Percentiles rank a stretch among this genome's conserved stretches.
Conservation (phyloP, 192 early-diverging fungal species). For the Backusella sp. region DNA sequence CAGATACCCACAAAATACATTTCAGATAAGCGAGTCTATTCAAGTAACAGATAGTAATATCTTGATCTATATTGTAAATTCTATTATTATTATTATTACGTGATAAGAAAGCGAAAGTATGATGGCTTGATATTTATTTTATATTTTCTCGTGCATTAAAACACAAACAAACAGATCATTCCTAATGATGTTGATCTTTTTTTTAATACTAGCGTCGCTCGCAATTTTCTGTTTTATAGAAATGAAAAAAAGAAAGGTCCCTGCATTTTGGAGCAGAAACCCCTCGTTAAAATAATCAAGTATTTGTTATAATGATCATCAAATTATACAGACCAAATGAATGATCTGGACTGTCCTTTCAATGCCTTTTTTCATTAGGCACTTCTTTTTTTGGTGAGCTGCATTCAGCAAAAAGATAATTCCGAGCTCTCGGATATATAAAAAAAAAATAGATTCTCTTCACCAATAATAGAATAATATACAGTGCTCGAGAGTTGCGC, state of each 20-base stretch:
- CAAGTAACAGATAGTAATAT: no score
- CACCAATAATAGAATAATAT: not conserved
- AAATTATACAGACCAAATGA: no score
- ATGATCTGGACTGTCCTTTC: no score
- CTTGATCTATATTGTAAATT: no score
- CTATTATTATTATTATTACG: no score
- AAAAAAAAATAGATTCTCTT: not conserved
- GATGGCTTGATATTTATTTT: not conserved
- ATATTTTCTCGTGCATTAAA: not conserved
- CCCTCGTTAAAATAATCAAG: not conserved
- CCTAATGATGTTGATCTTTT: not conserved
- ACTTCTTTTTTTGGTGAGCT: not conserved
- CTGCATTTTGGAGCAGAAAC: not conserved
- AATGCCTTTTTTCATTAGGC: no score
- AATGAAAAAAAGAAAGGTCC: not conserved
- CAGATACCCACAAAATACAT: no score
- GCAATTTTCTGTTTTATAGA: not conserved
- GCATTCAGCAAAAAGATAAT: not conserved
- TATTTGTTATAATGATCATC: not conserved
- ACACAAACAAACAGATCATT: not conserved
- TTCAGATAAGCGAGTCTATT: no score
- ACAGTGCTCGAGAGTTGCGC: no score
- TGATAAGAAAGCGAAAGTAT: no score
- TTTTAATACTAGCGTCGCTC: not conserved
- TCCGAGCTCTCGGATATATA: not conserved